Evolutionary conservation across 2,329 filamentous ascomycete genomes (phyloP).

Genomic region (Eutypella sp.): DNA sequence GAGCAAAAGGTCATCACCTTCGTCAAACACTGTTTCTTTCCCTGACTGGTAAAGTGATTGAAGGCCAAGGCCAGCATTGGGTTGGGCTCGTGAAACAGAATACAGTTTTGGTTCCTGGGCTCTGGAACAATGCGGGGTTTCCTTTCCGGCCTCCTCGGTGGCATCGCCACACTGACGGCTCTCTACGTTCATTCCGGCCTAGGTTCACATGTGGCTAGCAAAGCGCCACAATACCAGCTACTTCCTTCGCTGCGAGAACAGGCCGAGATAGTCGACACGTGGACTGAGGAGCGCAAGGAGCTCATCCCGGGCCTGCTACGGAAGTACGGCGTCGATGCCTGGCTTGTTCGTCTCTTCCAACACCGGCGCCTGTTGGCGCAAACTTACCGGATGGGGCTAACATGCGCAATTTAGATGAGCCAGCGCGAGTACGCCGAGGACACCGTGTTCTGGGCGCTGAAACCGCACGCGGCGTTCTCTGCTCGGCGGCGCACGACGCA

Average conservation of each 20-base stretch:
- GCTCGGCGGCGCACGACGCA: constrained; percentile 45
- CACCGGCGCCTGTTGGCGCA: not conserved
- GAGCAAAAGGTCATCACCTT: too few relatives aligned
- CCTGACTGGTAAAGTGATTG: too few relatives aligned
- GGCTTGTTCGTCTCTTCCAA: constrained; percentile 33
- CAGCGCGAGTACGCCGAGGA: constrained; percentile 49
- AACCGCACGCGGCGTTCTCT: constrained; percentile 40
- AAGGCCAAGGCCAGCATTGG: too few relatives aligned
- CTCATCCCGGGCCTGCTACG: constrained; percentile 37
- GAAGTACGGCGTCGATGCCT: constrained; percentile 43
- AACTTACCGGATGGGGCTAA: not conserved
- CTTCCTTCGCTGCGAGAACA: constrained; percentile 40
- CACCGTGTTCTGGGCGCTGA: constrained; percentile 47
- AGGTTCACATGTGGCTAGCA: constrained; percentile 5
- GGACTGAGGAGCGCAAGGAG: constrained; percentile 37
- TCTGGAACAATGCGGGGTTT: constrained; percentile 1
- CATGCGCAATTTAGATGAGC: constrained; percentile 33
- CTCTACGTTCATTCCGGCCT: not conserved
- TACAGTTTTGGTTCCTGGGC: not conserved
- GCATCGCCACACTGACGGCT: not conserved
- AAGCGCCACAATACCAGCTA: constrained; percentile 29
- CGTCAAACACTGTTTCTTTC: too few relatives aligned
- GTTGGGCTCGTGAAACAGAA: too few relatives aligned
- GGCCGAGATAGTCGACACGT: constrained; percentile 36
- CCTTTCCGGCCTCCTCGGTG: not conserved